Evolutionary conservation across 176 grass and related monocot species (phyloP), one percentile per base, ranked within the genome.

Genomic region (Cenchrus fungigraminus): DNA sequence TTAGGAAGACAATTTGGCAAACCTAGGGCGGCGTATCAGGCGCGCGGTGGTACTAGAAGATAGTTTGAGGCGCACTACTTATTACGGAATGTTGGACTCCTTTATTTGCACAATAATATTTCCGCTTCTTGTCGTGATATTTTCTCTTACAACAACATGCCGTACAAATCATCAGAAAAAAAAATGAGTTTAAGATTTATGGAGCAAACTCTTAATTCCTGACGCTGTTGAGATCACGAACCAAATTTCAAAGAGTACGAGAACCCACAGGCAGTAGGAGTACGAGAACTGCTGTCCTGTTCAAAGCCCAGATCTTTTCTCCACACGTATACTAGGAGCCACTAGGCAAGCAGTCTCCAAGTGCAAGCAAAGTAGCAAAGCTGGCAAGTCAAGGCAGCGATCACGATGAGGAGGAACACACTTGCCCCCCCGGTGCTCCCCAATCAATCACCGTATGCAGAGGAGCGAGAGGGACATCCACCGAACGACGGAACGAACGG

Each of bases 401-500:
- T 52, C 2, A 71, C 61, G 37, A 40, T 4, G 37, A 40, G 37
- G 37, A 40, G 37, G 46, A 43, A 8, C 32, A 46, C 45, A 46
- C 45, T 9, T 6, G 43, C 5, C 6, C 45, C 12, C 12, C 8
- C 17, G 42, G 9, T 29, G 22, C 13, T 0, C 50, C 51, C 62
- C 68, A 58, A 81, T 12, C 37, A 75, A 58, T 8, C 49, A 13
- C 8, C 6, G 16, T 20, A 11, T 6, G 45, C 8, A 6, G 25
- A 6, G 44, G 44, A 46, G 44, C 1, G 47, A 50, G 13, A 15
- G 71, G 17, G 13, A 63, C 43, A 17, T 0, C 6, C 12, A 63
- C 25, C 42, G 37, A 79, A 16, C 76, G 11, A 83, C 45, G 45
- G 37, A 40, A 40, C 43, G 59, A 76, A 31, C 44, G 87, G 82